A percentile compares a stretch with the other conserved stretches of the same genome.
Evolutionary conservation across 2,329 filamentous ascomycete genomes (phyloP).

Genomic region (Pseudogymnoascus sp.): DNA sequence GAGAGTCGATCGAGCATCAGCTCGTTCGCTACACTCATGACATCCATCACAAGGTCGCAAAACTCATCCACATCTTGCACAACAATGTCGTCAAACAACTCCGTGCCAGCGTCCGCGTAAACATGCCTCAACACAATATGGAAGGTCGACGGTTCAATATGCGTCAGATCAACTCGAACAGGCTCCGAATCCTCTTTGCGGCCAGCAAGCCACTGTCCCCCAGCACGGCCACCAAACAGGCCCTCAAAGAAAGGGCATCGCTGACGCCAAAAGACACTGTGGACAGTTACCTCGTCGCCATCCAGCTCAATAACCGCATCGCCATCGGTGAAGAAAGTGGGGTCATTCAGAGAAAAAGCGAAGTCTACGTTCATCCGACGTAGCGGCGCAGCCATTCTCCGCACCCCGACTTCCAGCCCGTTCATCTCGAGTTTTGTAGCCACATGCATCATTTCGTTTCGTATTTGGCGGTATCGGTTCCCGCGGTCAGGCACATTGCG

Average conservation of each 20-base stretch:
- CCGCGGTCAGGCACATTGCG: constrained; percentile 55
- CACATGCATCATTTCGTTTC: constrained; percentile 82
- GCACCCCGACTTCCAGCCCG: constrained; percentile 68
- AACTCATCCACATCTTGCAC: constrained; percentile 72
- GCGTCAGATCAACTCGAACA: constrained; percentile 72
- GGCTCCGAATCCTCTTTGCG: constrained; percentile 49
- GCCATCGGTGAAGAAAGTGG: constrained; percentile 67
- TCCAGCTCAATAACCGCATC: constrained; percentile 76
- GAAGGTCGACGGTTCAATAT: constrained; percentile 70
- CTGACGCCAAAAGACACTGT: constrained; percentile 73
- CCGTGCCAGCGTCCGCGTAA: constrained; percentile 74
- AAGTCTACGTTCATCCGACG: constrained; percentile 64
- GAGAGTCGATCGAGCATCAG: constrained; percentile 89
- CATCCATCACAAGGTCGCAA: constrained; percentile 81
- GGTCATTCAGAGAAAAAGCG: constrained; percentile 59
- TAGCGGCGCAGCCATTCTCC: constrained; percentile 63
- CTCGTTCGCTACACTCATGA: constrained; percentile 86
- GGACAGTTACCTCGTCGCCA: constrained; percentile 63
- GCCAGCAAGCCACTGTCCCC: constrained; percentile 73
- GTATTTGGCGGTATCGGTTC: constrained; percentile 69
- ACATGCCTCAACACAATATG: constrained; percentile 71
- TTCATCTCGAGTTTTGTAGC: constrained; percentile 64
- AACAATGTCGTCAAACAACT: constrained; percentile 74
- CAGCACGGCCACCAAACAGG: constrained; percentile 81
- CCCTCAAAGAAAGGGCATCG: constrained; percentile 90